These are phyloP conservation scores for Candida neerlandica DNA, from an alignment of 1,139 yeast species.

Conservation along the genomic window DNA sequence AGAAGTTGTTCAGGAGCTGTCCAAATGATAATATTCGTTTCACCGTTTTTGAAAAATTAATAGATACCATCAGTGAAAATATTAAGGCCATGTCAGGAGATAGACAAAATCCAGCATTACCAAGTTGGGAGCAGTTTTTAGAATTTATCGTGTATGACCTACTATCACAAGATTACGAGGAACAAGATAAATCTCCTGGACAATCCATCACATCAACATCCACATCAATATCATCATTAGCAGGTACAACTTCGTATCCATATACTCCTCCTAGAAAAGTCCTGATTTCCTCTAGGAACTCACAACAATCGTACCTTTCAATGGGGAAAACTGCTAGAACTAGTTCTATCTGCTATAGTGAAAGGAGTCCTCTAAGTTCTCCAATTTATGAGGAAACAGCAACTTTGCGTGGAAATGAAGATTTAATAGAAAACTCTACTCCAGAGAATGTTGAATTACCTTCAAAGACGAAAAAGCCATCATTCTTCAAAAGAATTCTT, in stretches of 20 bases:
- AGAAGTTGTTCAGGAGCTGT: constrained; percentile 14
- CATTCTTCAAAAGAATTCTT: neutral
- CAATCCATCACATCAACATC: neutral
- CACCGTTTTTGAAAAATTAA: constrained; percentile 14
- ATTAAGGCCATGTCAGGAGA: constrained; percentile 7
- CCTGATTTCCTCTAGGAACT: neutral
- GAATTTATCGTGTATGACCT: constrained; percentile 19
- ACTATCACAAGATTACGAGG: neutral
- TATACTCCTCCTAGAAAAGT: neutral
- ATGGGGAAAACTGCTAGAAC: neutral
- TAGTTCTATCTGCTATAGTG: neutral
- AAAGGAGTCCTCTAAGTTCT: neutral
- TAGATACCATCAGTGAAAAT: constrained; percentile 18
- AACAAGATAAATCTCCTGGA: neutral
- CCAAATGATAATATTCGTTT: neutral
- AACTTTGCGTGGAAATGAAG: neutral
- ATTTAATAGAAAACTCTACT: neutral
- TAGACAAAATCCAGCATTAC: constrained; percentile 1
- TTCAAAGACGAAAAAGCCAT: neutral
- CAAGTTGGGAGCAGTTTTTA: constrained; percentile 24
- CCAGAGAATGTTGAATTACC: neutral
- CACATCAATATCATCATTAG: no score
- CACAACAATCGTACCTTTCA: neutral
- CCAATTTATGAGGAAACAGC: neutral
- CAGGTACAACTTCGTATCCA: neutral